These are phyloP conservation scores for Diutina neorugosa DNA, from an alignment of 1,139 yeast genomes.

Conservation along the genomic window DNA sequence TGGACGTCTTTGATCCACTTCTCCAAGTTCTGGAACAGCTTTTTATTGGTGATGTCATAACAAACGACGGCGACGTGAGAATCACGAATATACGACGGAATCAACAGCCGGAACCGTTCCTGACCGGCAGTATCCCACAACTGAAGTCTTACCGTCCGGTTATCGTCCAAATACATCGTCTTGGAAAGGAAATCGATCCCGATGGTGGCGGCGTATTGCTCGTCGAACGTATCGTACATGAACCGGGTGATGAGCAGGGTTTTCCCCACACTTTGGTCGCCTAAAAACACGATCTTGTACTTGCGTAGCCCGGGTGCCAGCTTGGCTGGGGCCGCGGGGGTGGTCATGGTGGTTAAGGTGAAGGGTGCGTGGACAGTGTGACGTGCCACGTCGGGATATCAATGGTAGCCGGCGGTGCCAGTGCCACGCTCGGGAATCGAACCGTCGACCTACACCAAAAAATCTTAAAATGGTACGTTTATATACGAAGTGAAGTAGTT, in stretches of 20 bases:
- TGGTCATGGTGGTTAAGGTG: background rate
- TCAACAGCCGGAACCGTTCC: constrained; percentile 11
- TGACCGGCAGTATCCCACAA: constrained; percentile 13
- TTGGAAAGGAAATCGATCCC: constrained; percentile 93
- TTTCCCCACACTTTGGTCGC: constrained; percentile 97
- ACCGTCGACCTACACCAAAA: background rate
- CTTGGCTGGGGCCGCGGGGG: background rate
- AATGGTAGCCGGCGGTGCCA: background rate
- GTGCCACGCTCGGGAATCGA: background rate
- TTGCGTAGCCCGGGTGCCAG: constrained; percentile 32
- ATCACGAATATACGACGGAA: constrained; percentile 87
- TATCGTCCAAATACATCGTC: constrained; percentile 49
- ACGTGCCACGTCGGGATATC: background rate
- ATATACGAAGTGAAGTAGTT: background rate
- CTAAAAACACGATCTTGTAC: constrained; percentile 85
- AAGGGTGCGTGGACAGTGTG: background rate
- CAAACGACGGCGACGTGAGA: constrained; percentile 95
- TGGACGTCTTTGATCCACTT: constrained; percentile 54
- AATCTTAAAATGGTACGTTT: background rate
- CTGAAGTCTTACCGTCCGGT: constrained; percentile 37
- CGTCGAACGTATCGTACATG: constrained; percentile 98
- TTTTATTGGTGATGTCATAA: constrained; percentile 80
- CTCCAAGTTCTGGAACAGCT: constrained; percentile 62
- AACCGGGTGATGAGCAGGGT: constrained; percentile 90
- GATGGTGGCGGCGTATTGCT: constrained; percentile 89